Evolutionary conservation across 495 filamentous ascomycete genomes (phyloP).

Genomic region (Podospora conica): DNA sequence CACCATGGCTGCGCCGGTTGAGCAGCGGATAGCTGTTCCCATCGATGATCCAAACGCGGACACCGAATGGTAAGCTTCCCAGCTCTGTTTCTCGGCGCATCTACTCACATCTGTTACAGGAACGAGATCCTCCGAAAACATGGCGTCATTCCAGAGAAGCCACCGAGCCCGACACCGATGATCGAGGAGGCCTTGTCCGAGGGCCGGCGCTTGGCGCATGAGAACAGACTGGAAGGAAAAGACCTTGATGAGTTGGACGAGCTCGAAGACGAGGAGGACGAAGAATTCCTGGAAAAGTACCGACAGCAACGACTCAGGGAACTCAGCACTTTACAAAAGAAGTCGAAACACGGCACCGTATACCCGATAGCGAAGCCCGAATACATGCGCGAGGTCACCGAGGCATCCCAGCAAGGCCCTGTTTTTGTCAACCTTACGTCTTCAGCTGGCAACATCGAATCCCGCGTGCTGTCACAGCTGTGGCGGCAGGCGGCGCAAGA

Average conservation of each 20-base stretch:
- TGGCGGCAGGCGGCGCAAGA: slow-evolving; percentile 78
- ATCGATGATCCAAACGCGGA: slow-evolving; percentile 94
- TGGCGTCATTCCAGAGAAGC: slow-evolving; percentile 92
- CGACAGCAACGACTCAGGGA: slow-evolving; percentile 78
- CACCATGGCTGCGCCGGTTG: slow-evolving; percentile 67
- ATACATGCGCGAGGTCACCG: slow-evolving; percentile 87
- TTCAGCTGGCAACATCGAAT: slow-evolving; percentile 71
- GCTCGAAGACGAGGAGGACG: slow-evolving; percentile 88
- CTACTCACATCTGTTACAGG: slow-evolving; percentile 46
- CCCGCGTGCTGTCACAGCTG: slow-evolving; percentile 71
- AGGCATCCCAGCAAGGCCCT: slow-evolving; percentile 63
- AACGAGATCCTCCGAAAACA: slow-evolving; percentile 98
- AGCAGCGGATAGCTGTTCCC: slow-evolving; percentile 64
- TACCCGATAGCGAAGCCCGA: slow-evolving; percentile 93
- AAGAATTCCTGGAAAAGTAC: slow-evolving; percentile 81
- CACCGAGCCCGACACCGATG: slow-evolving; percentile 84
- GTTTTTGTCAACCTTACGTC: slow-evolving; percentile 87
- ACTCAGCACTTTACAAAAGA: slow-evolving; percentile 63
- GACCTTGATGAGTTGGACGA: slow-evolving; percentile 89
- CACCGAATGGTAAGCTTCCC: slow-evolving; percentile 76
- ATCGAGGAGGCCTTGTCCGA: slow-evolving; percentile 93
- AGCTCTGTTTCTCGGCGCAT: neutral
- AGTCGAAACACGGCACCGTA: slow-evolving; percentile 77
- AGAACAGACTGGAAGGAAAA: slow-evolving; percentile 88
- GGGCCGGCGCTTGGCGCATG: slow-evolving; percentile 71